Base-by-base conservation (phyloP, 306 rosid genomes). In the Lotus japonicus region DNA sequence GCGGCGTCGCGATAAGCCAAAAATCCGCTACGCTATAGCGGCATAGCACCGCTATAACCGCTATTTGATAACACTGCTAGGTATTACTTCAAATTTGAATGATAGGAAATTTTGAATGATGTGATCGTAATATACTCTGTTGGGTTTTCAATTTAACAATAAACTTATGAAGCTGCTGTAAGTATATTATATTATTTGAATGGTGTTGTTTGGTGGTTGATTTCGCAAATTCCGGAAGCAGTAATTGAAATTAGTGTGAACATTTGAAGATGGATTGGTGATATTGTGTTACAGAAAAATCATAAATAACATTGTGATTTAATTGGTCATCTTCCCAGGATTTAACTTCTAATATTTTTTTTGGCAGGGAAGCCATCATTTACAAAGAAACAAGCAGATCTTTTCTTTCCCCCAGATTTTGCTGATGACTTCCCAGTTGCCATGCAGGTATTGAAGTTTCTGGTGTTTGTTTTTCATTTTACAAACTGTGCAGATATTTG, bases 341-440 rank as follows among this genome's bases (percentile, higher is more conserved):
- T 63, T 65, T 75, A 31, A 66, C 48, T 74, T 69, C 66, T 48
- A 52, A 69, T 61, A 48, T 71, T 49, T 71, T 21, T 71, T 21
- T 73, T 77, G 53, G 71, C 88, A 95, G 99, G 99, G 66, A 95
- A 95, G 66, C 96, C 97, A 58, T 87, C 99, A 18, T 95, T 95
- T 83, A 69, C 96, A 7, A 90, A 95, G 92, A 95, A 95, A 79
- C 99, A 95, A 75, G 97, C 99, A 23, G 99, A 90, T 83, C 92
- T 95, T 46, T 95, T 90, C 91, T 95, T 95, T 71, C 99, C 99
- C 56, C 99, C 99, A 15, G 99, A 95, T 85, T 95, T 95, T 84
- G 92, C 89, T 6, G 99, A 95, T 68, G 99, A 95, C 78, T 95
- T 95, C 76, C 99, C 99, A 46, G 99, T 95, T 76, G 78, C 99